Base-by-base conservation (phyloP, 2,329 filamentous ascomycete species). In the Metarhizium rileyi region DNA sequence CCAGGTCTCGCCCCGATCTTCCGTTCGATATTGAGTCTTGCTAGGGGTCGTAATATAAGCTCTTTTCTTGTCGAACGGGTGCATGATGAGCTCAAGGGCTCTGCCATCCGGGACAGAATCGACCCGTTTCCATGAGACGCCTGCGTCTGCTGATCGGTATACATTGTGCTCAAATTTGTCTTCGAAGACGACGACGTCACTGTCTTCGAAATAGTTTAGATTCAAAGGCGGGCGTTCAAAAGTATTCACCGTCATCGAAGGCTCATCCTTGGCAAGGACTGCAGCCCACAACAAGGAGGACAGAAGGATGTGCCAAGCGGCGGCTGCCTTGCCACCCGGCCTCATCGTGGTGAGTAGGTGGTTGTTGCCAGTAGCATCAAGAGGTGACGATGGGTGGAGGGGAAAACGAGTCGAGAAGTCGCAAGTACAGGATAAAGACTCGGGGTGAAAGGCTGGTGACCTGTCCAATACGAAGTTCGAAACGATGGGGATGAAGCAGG, bases 131-230 rank as follows among this genome's bases (percentile, higher is more conserved):
- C 93, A 98, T 43, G 72, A 78, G 57, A 78, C 78, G 56, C 93
- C 94, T 36, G 87, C 90, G 70, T 97, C 81, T 44, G 76, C 74
- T 42, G 91, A 95, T 52, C 87, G 83, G 66, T 84, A 90, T 47
- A 95, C 75, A 54, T 80, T 81, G 52, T 77, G 75, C 38, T 77
- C 76, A 14, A 74, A 66, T 46, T 72, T 62, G 63, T 95, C 86
- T 59, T 85, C 82, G 62, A 89, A 83, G 43, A 97, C 69, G 52
- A 95, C 74, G 47, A 86, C 80, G 64, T 95, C 84, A 56, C 87
- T 90, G 65, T 91, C 87, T 61, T 93, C 84, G 63, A 98, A 97
- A 70, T 95, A 98, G 69, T 86, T 86, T 56, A 96, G 72, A 63
- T 83, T 82, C 48, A 70, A 64, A 1, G 89, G 87, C 48, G 75